A percentile compares a stretch with the other conserved stretches of the same genome.
phyloP scores from a whole-genome alignment of 768 basidiomycete species.

The Mycena indigotica region DNA sequence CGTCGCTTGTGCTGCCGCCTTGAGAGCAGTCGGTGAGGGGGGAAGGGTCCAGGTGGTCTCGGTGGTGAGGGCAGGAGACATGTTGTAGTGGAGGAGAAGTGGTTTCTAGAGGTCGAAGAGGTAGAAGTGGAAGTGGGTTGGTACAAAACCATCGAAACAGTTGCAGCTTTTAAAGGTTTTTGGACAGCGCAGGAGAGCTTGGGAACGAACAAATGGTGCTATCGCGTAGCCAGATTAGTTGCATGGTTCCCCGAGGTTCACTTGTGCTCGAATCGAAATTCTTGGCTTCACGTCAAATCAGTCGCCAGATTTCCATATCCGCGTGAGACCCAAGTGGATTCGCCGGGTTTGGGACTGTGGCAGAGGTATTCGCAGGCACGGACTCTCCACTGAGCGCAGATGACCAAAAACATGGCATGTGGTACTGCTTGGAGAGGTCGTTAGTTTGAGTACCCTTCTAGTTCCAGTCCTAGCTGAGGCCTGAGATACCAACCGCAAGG shows the following conservation, averaged over 20 bases:
- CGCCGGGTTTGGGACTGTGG: too few species aligned
- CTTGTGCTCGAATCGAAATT: neutral
- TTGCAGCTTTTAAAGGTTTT: neutral
- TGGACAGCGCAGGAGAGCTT: neutral
- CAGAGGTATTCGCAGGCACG: too few species aligned
- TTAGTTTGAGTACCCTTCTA: too few species aligned
- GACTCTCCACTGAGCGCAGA: too few species aligned
- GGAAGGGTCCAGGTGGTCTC: neutral
- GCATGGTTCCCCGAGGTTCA: neutral
- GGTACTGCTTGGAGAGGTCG: too few species aligned
- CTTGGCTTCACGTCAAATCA: neutral
- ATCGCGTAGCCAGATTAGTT: neutral
- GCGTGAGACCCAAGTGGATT: neutral
- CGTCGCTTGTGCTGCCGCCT: neutral
- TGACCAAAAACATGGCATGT: too few species aligned
- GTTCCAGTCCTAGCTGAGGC: too few species aligned
- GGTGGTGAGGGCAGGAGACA: neutral
- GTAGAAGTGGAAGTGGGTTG: neutral
- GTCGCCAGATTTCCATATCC: neutral
- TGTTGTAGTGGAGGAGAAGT: neutral
- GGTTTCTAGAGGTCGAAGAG: neutral
- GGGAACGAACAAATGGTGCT: neutral
- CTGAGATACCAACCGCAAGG: too few species aligned
- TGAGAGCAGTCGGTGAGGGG: neutral
- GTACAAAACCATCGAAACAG: neutral